Conservation (phyloP, 768 basidiomycete species). For the Mycena leptocephala region DNA sequence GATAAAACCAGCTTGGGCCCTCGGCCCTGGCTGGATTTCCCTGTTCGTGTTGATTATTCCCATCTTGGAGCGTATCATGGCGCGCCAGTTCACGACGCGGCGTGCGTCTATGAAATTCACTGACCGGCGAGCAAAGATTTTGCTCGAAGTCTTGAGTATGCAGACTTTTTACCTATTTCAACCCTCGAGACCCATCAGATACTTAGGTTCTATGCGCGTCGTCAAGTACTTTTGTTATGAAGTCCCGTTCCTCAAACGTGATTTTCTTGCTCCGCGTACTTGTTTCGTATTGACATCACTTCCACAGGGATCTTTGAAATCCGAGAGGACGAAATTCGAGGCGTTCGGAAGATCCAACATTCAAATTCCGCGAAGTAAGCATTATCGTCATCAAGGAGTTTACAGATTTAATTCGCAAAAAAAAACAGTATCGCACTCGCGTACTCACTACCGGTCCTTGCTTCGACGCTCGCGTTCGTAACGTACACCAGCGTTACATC, state of each 20-base stretch:
- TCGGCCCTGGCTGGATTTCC: constrained; percentile 82
- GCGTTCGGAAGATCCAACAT: constrained; percentile 71
- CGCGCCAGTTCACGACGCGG: constrained; percentile 68
- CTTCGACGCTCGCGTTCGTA: constrained; percentile 78
- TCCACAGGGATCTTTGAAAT: constrained; percentile 67
- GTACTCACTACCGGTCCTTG: constrained; percentile 74
- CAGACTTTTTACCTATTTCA: neutral
- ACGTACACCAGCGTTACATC: constrained; percentile 72
- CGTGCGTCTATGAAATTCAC: constrained; percentile 74
- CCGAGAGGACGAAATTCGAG: constrained; percentile 69
- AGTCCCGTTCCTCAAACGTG: constrained; percentile 75
- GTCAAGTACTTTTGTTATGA: constrained; percentile 87
- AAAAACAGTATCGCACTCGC: constrained; percentile 64
- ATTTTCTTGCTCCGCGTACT: constrained; percentile 30
- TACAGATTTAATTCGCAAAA: too few species aligned
- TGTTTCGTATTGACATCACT: neutral
- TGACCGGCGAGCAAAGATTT: constrained; percentile 72
- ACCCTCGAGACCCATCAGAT: neutral
- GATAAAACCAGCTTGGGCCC: constrained; percentile 68
- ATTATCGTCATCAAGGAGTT: neutral
- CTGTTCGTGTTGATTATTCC: constrained; percentile 77
- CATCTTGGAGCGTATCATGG: constrained; percentile 76
- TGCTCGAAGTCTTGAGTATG: constrained; percentile 77
- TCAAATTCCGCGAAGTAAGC: constrained; percentile 76
- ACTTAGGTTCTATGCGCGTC: constrained; percentile 75